These are phyloP conservation scores for Saccharum officinarum DNA, from an alignment of 176 grass and related monocot species.

Conservation along the genomic window DNA sequence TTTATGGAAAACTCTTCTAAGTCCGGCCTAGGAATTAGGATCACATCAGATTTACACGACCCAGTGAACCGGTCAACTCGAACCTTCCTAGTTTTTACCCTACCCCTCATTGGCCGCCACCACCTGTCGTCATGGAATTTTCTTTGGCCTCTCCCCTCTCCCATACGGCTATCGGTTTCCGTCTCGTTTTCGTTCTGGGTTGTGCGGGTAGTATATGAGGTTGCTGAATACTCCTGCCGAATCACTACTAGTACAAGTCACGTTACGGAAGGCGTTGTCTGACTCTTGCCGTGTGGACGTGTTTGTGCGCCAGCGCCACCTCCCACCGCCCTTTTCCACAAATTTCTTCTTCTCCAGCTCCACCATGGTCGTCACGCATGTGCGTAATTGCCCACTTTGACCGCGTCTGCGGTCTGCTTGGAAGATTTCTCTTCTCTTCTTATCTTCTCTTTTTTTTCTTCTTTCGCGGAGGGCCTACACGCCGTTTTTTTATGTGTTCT, in stretches of 20 bases:
- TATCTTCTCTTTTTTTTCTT: neutral
- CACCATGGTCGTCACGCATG: slow-evolving; percentile 37
- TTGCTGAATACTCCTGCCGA: neutral
- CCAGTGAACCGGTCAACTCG: neutral
- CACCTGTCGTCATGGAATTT: slow-evolving; percentile 5
- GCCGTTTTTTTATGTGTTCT: neutral
- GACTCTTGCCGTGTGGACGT: slow-evolving; percentile 44
- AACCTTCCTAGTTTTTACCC: slow-evolving; percentile 2
- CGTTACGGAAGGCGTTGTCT: neutral
- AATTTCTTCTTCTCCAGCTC: slow-evolving; percentile 21
- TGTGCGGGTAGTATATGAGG: neutral
- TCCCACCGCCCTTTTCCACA: slow-evolving; percentile 23
- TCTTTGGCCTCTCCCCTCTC: neutral
- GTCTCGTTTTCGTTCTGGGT: neutral
- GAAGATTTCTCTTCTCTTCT: neutral
- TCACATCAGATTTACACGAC: slow-evolving; percentile 9
- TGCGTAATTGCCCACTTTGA: slow-evolving; percentile 48
- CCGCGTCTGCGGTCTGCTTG: slow-evolving; percentile 25
- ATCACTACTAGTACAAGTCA: too few species aligned
- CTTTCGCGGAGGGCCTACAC: neutral
- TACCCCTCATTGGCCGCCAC: neutral
- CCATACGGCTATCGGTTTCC: neutral
- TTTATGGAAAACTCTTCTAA: neutral
- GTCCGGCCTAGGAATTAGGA: slow-evolving; percentile 1
- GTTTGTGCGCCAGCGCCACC: slow-evolving; percentile 17